Evolutionary conservation across 2,329 filamentous ascomycete genomes (phyloP).

Genomic region (Monosporascus ibericus): DNA sequence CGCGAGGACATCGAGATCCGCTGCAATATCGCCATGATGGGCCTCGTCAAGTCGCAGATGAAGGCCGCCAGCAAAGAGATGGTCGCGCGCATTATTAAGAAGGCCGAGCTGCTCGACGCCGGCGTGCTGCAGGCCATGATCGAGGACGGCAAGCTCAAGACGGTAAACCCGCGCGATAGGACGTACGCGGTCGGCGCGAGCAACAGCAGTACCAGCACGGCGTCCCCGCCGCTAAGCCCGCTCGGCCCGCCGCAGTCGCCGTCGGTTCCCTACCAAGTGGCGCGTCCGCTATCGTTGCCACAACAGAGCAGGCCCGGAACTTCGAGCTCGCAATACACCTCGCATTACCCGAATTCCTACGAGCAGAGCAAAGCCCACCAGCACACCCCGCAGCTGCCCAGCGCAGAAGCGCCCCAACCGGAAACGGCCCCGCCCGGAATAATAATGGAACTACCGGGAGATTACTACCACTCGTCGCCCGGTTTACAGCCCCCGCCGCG

Average conservation of each 20-base stretch:
- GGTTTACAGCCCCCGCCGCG: slow-evolving; percentile 20
- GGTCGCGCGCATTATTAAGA: slow-evolving; percentile 63
- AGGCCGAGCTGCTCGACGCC: slow-evolving; percentile 62
- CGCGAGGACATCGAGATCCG: slow-evolving; percentile 66
- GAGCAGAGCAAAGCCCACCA: slow-evolving; percentile 16
- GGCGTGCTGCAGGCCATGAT: slow-evolving; percentile 63
- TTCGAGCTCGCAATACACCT: slow-evolving; percentile 20
- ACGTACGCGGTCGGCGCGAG: slow-evolving; percentile 8
- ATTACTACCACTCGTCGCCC: slow-evolving; percentile 37
- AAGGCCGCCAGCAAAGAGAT: slow-evolving; percentile 63
- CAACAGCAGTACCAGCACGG: slow-evolving; percentile 12
- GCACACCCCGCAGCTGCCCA: slow-evolving; percentile 35
- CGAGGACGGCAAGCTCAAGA: slow-evolving; percentile 57
- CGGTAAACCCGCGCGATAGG: slow-evolving; percentile 41
- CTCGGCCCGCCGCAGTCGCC: slow-evolving; percentile 20
- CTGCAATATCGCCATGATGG: slow-evolving; percentile 59
- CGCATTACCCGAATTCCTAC: slow-evolving; percentile 14
- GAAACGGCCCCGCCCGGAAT: slow-evolving; percentile 8
- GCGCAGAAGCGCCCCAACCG: slow-evolving; percentile 5
- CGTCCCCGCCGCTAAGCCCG: slow-evolving; percentile 7
- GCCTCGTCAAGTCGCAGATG: slow-evolving; percentile 61
- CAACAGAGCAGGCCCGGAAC: slow-evolving; percentile 28
- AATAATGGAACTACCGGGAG: slow-evolving; percentile 39
- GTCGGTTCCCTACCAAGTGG: slow-evolving; percentile 33
- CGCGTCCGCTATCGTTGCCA: slow-evolving; percentile 30